A percentile compares a stretch with the other conserved stretches of the same genome.
phyloP scores from a whole-genome alignment of 768 basidiomycete genomes.

The Tulasnella sp. region DNA sequence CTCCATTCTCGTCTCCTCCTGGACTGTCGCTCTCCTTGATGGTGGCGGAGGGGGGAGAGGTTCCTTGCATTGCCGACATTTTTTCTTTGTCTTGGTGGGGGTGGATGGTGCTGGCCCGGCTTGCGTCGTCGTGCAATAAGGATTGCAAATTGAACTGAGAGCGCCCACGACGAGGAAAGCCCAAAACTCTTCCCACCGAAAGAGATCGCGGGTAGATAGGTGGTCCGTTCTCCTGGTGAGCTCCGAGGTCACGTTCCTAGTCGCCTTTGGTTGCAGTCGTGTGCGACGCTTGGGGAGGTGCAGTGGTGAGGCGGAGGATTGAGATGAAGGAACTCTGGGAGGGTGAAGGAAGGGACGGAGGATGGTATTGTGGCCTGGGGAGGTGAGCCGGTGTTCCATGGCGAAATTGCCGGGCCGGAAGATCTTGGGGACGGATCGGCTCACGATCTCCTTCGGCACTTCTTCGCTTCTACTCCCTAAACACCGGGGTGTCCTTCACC shows the following conservation, averaged over 20 bases:
- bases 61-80: slow-evolving; percentile 18
- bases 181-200: background rate
- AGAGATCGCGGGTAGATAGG: background rate
- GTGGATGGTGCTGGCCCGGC: background rate
- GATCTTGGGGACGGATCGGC: slow-evolving; percentile 17
- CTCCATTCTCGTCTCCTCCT: slow-evolving; percentile 28
- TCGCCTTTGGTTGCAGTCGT: background rate
- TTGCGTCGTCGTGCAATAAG: background rate
- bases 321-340: background rate
- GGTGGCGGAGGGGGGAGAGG: slow-evolving; percentile 14
- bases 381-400: slow-evolving; percentile 1
- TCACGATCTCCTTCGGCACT: slow-evolving; percentile 13
- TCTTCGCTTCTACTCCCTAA: slow-evolving; percentile 13
- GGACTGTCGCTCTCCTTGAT: slow-evolving; percentile 34
- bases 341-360: slow-evolving; percentile 1
- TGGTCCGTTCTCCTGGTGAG: background rate
- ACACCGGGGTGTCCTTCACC: background rate
- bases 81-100: background rate
- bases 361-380: slow-evolving; percentile 17
- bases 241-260: background rate
- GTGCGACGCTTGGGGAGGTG: background rate
- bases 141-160: slow-evolving; percentile 16
- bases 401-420: slow-evolving; percentile 21
- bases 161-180: background rate
- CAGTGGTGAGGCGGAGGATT: background rate